Conservation (phyloP, 345 rosid genomes). For the Salix purpurea region DNA sequence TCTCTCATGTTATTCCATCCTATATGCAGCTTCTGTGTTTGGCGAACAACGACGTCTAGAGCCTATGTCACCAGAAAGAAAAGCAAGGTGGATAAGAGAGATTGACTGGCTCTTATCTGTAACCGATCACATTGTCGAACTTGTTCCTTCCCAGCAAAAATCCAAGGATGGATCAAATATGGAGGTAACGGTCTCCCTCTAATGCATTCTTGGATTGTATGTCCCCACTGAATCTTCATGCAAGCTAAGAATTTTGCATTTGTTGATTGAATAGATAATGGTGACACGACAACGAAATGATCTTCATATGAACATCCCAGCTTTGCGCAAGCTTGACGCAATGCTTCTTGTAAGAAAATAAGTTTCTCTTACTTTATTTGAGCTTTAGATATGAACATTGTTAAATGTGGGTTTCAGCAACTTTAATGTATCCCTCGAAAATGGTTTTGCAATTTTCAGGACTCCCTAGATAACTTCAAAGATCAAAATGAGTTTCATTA, state of each 20-base stretch:
- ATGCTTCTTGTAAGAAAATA: slow-evolving; percentile 78
- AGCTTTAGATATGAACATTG: background rate
- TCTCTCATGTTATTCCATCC: background rate
- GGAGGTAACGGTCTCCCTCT: slow-evolving; percentile 19
- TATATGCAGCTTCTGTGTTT: slow-evolving; percentile 40
- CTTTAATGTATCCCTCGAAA: background rate
- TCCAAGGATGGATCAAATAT: slow-evolving; percentile 32
- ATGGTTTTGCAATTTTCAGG: slow-evolving; percentile 33
- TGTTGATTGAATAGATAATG: slow-evolving; percentile 57
- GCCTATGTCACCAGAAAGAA: slow-evolving; percentile 40
- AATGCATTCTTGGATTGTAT: background rate
- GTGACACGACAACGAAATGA: slow-evolving; percentile 70
- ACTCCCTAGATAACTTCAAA: slow-evolving; percentile 73
- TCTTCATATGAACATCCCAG: slow-evolving; percentile 90
- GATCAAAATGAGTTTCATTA: slow-evolving; percentile 66
- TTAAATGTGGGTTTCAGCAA: background rate
- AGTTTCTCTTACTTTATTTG: background rate
- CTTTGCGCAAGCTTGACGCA: slow-evolving; percentile 83
- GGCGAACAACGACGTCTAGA: slow-evolving; percentile 38
- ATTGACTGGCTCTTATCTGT: slow-evolving; percentile 41
- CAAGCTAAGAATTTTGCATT: background rate
- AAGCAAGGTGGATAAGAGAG: slow-evolving; percentile 42
- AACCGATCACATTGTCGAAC: slow-evolving; percentile 37
- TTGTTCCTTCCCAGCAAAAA: slow-evolving; percentile 41
- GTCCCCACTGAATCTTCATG: background rate